Evolutionary conservation across 2,329 filamentous ascomycete species (phyloP), one percentile per base, ranked within the genome.

Genomic region (Fusarium protoensiforme): DNA sequence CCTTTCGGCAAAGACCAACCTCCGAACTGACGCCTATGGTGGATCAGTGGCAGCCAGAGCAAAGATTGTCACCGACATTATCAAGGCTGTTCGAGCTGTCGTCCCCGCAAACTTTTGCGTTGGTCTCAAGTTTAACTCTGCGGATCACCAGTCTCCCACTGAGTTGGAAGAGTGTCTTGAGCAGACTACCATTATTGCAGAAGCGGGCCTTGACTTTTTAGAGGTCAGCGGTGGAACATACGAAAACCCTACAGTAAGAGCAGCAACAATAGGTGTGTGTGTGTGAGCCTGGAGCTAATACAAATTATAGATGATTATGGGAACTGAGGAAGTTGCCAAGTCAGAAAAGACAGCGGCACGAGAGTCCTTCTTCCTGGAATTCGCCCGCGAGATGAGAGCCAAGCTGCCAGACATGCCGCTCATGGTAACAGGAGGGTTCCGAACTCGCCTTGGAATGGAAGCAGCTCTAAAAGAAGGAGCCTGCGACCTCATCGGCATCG

Each of bases 361-460:
- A 9, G 91, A 93, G 74, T 90, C 91, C 0, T 93, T 92, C 83
- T 93, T 94, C 81, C 83, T 93, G 1, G 88, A 92, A 53, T 93
- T 93, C 71, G 89, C 90, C 0, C 81, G 83, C n/a, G 81, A 84
- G 10, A 85, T 89, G 36, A 85, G 88, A 31, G 75, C 78, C 6
- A 80, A 81, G 27, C 84, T 87, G 63, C 84, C 85, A 0, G 71
- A 81, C 5, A 79, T 87, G 0, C 80, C 85, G 0, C 78, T 90
- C 35, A 87, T 90, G 83, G 85, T 93, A 5, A 92, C 90, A 0
- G 91, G 91, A 5, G 91, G 91, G 0, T 92, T 93, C 79, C 85
- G 90, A 1, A 87, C 85, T 0, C 75, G 84, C 0, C 62, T 65
- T 1, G 84, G 84, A 3, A 85, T 86, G 81, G 83, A 85, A 57